Evolutionary conservation across 2,329 filamentous ascomycete species (phyloP), one percentile per base, ranked within the genome.

Genomic region (Domatiomyces catenatus): DNA sequence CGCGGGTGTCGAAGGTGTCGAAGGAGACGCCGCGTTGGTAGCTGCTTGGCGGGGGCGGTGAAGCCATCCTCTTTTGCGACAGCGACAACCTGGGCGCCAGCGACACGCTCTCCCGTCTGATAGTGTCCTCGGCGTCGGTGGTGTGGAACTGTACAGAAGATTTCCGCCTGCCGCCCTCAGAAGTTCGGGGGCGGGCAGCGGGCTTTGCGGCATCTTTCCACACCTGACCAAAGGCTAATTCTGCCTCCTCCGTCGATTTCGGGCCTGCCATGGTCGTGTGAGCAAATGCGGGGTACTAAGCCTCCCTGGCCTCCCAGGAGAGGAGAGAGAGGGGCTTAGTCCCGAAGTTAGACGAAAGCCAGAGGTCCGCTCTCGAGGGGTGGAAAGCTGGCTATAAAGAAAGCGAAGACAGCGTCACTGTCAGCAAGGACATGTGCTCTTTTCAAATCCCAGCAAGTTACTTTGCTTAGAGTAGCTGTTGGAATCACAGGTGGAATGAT

Each of bases 1-100:
- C 77, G 55, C 77, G 77, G 50, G 79, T 79, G 54, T 77, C 72
- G 61, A 86, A 85, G 1, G 82, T 86, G 64, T 86, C 80, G 62
- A 86, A 86, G n/a, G 79, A 81, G 32, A 86, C 81, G 56, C 80
- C 80, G 44, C 75, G 72, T 51, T 80, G 73, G 63, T 84, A 86
- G 50, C 77, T 76, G 50, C 78, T 79, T 3, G 56, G 55, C 44
- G 67, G 66, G 51, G 67, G 67, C 50, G 67, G 67, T 46, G 63
- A 68, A 19, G 62, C 60, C 49, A 63, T 61, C 57, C 64, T 55
- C 42, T 56, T 53, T 19, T 53, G 51, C 1, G 54, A 44, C 36
- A 50, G 20, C 15, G 56, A 56, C n/a, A 48, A 22, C 46, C 55
- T 49, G 19, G 53, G 47, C n/a, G 56, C 47, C 49, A 54, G 53